These are phyloP conservation scores for Tricholoma furcatifolium DNA, from an alignment of 768 basidiomycete genomes.

Conservation along the genomic window DNA sequence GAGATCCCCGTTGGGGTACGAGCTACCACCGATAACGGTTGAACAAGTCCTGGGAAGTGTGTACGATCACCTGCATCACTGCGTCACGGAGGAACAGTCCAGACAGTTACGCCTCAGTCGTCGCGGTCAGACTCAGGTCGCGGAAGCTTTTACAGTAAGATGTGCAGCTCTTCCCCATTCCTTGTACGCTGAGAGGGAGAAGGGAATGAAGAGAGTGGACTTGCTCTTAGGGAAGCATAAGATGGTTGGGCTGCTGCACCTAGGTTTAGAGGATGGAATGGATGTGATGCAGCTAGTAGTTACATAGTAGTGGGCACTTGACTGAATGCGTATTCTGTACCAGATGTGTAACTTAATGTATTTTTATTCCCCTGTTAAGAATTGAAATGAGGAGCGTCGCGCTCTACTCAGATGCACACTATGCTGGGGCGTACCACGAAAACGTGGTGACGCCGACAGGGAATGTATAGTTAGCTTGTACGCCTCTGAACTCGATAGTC, in stretches of 20 bases:
- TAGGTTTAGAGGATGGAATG: not conserved
- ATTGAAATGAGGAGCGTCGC: slow-evolving; percentile 11
- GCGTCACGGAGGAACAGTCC: not conserved
- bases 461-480: slow-evolving; percentile 70
- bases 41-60: not conserved
- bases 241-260: not conserved
- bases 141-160: not conserved
- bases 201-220: slow-evolving; percentile 3
- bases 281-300: not conserved
- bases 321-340: not conserved
- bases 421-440: slow-evolving; percentile 43
- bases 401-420: not conserved
- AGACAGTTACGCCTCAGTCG: not conserved
- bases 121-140: not conserved
- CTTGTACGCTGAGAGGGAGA: not conserved
- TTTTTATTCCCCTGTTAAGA: not conserved
- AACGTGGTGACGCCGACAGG: slow-evolving; percentile 69
- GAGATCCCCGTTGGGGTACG: not conserved
- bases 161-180: not conserved
- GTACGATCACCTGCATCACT: not conserved
- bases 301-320: not conserved
- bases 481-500: slow-evolving; percentile 64
- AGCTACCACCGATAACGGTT: not conserved
- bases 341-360: not conserved
- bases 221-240: slow-evolving; percentile 1